These are phyloP conservation scores for Stagonosporopsis chrysanthemi DNA, from an alignment of 2,329 filamentous ascomycete species.

Conservation along the genomic window DNA sequence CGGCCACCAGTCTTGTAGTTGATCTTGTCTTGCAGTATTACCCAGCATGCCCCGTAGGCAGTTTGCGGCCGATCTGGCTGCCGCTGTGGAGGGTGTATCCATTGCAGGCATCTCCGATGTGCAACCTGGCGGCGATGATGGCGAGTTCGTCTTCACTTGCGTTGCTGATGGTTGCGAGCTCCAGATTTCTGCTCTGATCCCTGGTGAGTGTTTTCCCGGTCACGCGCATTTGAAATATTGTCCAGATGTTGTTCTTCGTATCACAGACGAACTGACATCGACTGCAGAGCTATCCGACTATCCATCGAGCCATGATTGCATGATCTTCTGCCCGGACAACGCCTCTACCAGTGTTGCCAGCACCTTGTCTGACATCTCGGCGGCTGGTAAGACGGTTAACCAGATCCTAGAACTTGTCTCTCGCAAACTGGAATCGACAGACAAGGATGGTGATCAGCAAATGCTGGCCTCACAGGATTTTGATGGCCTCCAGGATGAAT, in stretches of 20 bases:
- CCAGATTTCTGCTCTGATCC: conserved; percentile 50
- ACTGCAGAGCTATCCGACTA: conserved; percentile 66
- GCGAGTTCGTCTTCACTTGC: conserved; percentile 69
- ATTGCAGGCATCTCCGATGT: conserved; percentile 64
- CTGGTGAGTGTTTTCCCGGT: conserved; percentile 28
- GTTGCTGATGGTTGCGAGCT: conserved; percentile 40
- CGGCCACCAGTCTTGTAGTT: not conserved
- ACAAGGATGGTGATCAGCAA: conserved; percentile 53
- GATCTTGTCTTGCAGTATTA: conserved; percentile 4
- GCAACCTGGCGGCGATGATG: conserved; percentile 71
- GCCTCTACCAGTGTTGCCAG: conserved; percentile 53
- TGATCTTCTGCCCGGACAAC: conserved; percentile 62
- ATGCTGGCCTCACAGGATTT: conserved; percentile 51
- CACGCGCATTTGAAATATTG: not conserved
- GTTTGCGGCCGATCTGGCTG: conserved; percentile 67
- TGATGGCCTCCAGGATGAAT: conserved; percentile 41
- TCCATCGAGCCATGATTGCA: conserved; percentile 64
- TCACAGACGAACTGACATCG: conserved; percentile 1
- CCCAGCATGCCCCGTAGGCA: conserved; percentile 69
- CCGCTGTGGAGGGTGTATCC: conserved; percentile 47
- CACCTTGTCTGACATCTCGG: conserved; percentile 57
- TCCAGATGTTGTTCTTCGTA: not conserved
- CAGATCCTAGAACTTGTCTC: conserved; percentile 60
- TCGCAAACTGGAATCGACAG: conserved; percentile 41
- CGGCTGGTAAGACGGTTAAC: conserved; percentile 56